Percentiles rank a stretch among this genome's conserved stretches.
These are phyloP conservation scores for Neurospora sp. DNA, from an alignment of 495 filamentous ascomycete genomes.

Conservation along the genomic window DNA sequence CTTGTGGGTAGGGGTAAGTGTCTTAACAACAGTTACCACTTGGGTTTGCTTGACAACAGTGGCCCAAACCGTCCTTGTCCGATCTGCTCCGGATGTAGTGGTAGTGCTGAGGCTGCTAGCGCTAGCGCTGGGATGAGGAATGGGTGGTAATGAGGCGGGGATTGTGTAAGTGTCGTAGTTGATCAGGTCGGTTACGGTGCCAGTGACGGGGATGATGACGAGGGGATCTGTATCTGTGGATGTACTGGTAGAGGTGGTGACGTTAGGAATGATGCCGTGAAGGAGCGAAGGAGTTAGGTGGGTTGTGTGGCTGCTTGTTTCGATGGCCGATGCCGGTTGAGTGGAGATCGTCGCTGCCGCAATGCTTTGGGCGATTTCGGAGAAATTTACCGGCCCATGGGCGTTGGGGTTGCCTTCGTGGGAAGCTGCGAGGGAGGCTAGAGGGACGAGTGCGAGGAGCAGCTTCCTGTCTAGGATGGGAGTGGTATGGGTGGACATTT, in stretches of 20 bases:
- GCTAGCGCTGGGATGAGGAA: neutral
- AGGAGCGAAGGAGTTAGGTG: neutral
- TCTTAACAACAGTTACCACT: neutral
- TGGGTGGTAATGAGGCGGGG: neutral
- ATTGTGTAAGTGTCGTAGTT: neutral
- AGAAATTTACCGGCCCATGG: neutral
- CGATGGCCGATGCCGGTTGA: neutral
- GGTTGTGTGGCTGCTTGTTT: neutral
- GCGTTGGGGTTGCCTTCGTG: neutral
- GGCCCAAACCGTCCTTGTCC: neutral
- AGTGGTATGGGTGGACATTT: neutral
- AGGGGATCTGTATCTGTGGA: neutral
- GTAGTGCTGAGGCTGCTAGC: neutral
- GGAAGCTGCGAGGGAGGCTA: neutral
- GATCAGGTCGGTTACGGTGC: neutral
- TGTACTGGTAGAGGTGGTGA: neutral
- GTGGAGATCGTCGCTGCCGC: neutral
- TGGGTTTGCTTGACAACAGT: neutral
- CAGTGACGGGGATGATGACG: neutral
- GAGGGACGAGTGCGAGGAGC: neutral
- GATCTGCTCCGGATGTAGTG: neutral
- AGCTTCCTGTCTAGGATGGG: neutral
- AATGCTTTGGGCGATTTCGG: neutral
- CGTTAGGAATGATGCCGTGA: neutral
- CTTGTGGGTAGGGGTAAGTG: neutral